Evolutionary conservation across 495 filamentous ascomycete species (phyloP).

Genomic region (Glarea lozoyensis): DNA sequence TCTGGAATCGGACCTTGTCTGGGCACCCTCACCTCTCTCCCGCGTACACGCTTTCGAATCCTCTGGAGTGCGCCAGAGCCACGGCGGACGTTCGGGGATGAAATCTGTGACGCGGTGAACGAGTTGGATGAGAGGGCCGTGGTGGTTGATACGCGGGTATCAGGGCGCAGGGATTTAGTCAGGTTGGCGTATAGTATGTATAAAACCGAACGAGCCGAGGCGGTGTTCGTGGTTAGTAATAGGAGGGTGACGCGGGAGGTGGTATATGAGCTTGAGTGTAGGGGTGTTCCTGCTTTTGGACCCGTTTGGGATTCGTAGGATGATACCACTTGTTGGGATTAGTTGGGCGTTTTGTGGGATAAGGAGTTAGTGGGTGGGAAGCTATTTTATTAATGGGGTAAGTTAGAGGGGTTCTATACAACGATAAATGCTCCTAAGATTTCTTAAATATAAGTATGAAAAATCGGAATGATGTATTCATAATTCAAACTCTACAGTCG

Average conservation of each 20-base stretch:
- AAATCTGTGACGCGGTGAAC: conserved; percentile 30
- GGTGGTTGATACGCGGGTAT: conserved; percentile 32
- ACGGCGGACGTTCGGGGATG: conserved; percentile 31
- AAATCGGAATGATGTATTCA: too few species aligned
- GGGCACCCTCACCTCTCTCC: conserved; percentile 8
- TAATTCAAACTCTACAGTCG: too few species aligned
- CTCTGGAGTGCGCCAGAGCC: conserved; percentile 40
- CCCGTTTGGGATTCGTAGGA: conserved; percentile 69
- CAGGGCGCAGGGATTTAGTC: conserved; percentile 32
- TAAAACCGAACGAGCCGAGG: conserved; percentile 53
- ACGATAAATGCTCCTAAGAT: too few species aligned
- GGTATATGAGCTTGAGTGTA: conserved; percentile 58
- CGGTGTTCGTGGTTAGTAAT: conserved; percentile 66
- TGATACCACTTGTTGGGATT: too few species aligned
- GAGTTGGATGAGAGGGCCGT: conserved; percentile 30
- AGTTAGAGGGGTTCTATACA: too few species aligned
- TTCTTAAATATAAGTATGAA: too few species aligned
- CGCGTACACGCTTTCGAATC: conserved; percentile 15
- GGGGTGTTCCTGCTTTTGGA: conserved; percentile 62
- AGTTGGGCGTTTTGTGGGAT: too few species aligned
- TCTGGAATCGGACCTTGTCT: conserved; percentile 55
- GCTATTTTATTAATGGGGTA: too few species aligned
- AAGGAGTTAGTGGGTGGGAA: too few species aligned
- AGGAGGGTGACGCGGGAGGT: conserved; percentile 51
- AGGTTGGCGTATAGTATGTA: conserved; percentile 45